Evolutionary conservation across 2,329 filamentous ascomycete genomes (phyloP).

Genomic region (Botrytis porri): DNA sequence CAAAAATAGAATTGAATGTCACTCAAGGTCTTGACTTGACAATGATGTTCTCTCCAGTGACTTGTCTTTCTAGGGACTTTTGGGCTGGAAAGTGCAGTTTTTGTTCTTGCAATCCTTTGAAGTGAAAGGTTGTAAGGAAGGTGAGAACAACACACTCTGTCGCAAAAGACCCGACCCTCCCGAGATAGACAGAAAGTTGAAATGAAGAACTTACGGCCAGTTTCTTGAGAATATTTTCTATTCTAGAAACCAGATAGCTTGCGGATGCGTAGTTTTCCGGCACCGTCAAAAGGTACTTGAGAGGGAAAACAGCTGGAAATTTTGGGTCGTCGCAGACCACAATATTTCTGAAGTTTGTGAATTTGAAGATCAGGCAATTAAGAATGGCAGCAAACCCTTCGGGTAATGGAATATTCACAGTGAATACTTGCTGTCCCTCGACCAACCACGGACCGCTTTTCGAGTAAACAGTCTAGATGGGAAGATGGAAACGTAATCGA

Average conservation of each 20-base stretch:
- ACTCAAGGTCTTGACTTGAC: not conserved
- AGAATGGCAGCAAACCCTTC: not conserved
- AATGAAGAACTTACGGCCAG: not conserved
- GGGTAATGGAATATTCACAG: not conserved
- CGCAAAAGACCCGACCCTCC: not conserved
- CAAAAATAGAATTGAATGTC: not conserved
- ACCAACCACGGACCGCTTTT: not conserved
- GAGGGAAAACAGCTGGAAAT: not conserved
- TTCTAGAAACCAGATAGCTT: not conserved
- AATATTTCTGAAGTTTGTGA: not conserved
- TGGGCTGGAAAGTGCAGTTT: not conserved
- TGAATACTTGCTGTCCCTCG: not conserved
- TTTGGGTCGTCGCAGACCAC: not conserved
- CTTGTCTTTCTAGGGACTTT: not conserved
- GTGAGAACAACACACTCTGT: not conserved
- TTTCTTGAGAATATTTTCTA: not conserved
- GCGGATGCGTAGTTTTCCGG: not conserved
- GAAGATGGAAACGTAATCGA: not conserved
- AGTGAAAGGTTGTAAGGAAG: not conserved
- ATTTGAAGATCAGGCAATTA: not conserved
- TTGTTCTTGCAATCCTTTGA: slow-evolving; percentile 2
- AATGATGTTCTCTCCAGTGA: not conserved
- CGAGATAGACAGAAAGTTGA: not conserved
- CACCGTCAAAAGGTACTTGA: not conserved
- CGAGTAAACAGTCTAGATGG: not conserved